phyloP scores from a whole-genome alignment of 164 flowering plant species.

The Tinospora cordifolia region DNA sequence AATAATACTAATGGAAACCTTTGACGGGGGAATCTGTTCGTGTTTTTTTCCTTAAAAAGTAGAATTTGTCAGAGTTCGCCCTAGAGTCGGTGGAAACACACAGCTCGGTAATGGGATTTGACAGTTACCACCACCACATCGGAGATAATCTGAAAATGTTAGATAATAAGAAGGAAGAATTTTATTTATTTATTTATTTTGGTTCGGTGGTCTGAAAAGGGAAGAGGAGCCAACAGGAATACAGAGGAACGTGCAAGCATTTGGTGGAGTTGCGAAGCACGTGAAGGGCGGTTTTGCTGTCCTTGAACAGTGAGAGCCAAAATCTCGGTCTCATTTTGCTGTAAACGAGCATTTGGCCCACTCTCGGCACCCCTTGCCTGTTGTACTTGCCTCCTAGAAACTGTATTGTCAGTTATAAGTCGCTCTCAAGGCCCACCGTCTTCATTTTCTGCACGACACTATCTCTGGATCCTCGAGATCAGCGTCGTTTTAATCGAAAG shows the following conservation, averaged over 20 bases:
- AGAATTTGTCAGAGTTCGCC: too few species aligned
- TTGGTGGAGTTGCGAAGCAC: neutral
- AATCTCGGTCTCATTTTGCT: neutral
- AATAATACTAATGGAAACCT: too few species aligned
- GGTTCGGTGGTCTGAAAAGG: neutral
- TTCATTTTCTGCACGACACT: too few species aligned
- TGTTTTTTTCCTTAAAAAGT: too few species aligned
- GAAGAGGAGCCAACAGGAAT: neutral
- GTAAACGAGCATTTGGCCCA: neutral
- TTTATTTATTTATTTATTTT: neutral
- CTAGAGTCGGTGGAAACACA: neutral
- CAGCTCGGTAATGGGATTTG: too few species aligned
- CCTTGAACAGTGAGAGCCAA: neutral
- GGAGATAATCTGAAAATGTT: neutral
- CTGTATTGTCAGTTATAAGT: neutral
- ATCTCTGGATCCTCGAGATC: neutral
- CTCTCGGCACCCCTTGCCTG: neutral
- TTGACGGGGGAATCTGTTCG: neutral
- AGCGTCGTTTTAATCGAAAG: too few species aligned
- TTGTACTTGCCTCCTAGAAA: neutral
- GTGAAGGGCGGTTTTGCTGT: constrained; percentile 6
- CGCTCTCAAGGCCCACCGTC: neutral
- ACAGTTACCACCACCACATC: too few species aligned
- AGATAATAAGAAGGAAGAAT: neutral
- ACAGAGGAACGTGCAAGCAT: neutral